Percentiles rank a stretch among this genome's conserved stretches.
Conservation (phyloP, 106 monocot genomes). For the Dioscorea zingiberensis region DNA sequence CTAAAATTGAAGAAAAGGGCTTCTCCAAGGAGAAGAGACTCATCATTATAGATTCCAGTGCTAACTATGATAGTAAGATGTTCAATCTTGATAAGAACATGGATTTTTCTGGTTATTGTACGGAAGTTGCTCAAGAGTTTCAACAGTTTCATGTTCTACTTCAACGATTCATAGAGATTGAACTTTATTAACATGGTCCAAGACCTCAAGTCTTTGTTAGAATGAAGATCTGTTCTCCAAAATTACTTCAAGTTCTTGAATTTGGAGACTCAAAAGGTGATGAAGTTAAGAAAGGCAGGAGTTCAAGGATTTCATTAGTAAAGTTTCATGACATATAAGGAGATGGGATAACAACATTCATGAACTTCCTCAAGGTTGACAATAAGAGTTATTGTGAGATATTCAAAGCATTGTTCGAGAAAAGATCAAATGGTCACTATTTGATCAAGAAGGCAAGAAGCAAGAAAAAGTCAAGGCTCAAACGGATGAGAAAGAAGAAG, state of each 20-base stretch:
- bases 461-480: conserved; percentile 76
- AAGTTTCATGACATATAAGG: conserved; percentile 54
- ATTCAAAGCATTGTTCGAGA: conserved; percentile 39
- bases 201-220: no score
- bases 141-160: conserved; percentile 89
- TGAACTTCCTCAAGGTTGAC: conserved; percentile 78
- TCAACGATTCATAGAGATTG: conserved; percentile 93
- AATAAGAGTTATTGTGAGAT: conserved; percentile 43
- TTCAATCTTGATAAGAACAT: background rate
- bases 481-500: no score
- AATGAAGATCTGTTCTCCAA: conserved; percentile 52
- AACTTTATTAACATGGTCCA: conserved; percentile 69
- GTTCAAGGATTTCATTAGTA: conserved; percentile 30
- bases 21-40: conserved; percentile 11
- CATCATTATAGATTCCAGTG: no score
- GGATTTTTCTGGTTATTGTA: conserved; percentile 33
- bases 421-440: conserved; percentile 19
- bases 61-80: conserved; percentile 13
- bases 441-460: conserved; percentile 64
- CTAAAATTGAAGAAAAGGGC: no score
- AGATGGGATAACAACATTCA: no score
- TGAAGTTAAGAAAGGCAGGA: conserved; percentile 25
- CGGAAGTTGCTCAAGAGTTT: conserved; percentile 62
- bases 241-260: conserved; percentile 84
- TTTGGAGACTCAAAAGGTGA: conserved; percentile 44